These are phyloP conservation scores for Nasturtium officinale DNA, from an alignment of 345 rosid species.

Conservation along the genomic window DNA sequence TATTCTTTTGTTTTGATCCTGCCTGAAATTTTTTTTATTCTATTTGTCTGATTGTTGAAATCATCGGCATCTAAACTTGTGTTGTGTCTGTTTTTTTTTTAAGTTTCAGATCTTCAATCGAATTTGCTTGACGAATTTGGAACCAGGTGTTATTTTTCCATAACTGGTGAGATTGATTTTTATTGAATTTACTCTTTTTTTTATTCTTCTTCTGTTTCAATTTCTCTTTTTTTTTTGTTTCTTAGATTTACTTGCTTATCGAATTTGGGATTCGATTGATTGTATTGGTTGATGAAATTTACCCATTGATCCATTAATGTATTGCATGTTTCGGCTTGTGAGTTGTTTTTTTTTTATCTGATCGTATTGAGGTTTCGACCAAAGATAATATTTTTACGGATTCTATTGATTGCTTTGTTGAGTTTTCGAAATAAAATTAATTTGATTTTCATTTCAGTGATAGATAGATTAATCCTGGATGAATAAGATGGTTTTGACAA, in stretches of 20 bases:
- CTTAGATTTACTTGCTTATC: not conserved
- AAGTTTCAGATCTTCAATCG: conserved; percentile 33
- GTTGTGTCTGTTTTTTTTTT: conserved; percentile 29
- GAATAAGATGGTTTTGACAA: not conserved
- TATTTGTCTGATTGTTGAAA: conserved; percentile 22
- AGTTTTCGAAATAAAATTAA: not conserved
- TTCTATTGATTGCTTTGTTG: conserved; percentile 26
- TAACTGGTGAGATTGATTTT: conserved; percentile 31
- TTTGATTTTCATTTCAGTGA: conserved; percentile 5
- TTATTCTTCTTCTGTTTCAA: not conserved
- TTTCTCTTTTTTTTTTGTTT: not conserved
- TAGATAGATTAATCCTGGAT: conserved; percentile 5
- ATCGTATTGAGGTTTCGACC: conserved; percentile 25
- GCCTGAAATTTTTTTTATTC: not conserved
- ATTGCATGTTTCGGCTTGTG: conserved; percentile 4
- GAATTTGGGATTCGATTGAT: conserved; percentile 23
- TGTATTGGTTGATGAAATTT: not conserved
- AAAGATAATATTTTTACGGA: not conserved
- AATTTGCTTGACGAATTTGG: conserved; percentile 17
- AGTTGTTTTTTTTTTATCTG: conserved; percentile 22
- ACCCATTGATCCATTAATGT: not conserved
- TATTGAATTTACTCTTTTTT: not conserved
- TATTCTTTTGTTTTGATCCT: not conserved
- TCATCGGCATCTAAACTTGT: conserved; percentile 29
- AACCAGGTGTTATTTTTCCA: not conserved